Base-by-base conservation (phyloP, 352 stramenopile genomes). In the Globisporangium nagaii region DNA sequence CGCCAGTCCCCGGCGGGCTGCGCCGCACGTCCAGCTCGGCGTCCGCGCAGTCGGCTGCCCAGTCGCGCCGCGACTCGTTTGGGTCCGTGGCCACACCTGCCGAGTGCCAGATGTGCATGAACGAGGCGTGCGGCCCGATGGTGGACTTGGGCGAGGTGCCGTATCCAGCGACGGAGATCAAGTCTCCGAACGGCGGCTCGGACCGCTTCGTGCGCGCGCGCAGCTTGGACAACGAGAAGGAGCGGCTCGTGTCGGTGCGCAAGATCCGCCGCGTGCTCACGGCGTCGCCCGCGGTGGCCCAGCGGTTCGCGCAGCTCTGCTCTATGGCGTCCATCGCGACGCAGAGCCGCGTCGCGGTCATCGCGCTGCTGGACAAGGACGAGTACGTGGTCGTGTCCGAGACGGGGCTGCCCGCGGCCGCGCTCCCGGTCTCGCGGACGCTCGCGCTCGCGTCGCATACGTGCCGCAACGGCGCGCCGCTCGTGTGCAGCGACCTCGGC, bases 281-380 rank as follows among this genome's bases (percentile, higher is more conserved):
- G 22, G 71, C 63, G 1, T 71, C 74, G 1, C 65, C 74, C 0
- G 69, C 66, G 43, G 53, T 71, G 4, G 63, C 68, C 22, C 68
- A 81, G 46, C 71, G 75, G 22, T 70, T 92, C 27, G 58, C 62
- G 28, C 80, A 92, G 49, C 79, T 92, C 51, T 84, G 73, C 52
- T 79, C 77, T 37, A 91, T 94, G 78, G 79, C 80, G 24, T 70
- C 43, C 9, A 93, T 91, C 53, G 83, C 81, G n/a, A 84, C 80
- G 1, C 71, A 75, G 35, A 87, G 77, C 41, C 67, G 75, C 0
- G 74, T 88, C 44, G 80, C 81, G 4, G 36, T 92, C 0, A 66
- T 92, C 7, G 84, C 80, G 0, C 57, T 95, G 39, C 63, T 95
- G 10, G 81, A 86, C 30, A 80, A 71, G 47, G 69, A 88, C 54